A percentile compares a stretch with the other conserved stretches of the same genome.
These are phyloP conservation scores for Orbilia ellipsospora DNA, from an alignment of 2,329 filamentous ascomycete genomes.

Conservation along the genomic window DNA sequence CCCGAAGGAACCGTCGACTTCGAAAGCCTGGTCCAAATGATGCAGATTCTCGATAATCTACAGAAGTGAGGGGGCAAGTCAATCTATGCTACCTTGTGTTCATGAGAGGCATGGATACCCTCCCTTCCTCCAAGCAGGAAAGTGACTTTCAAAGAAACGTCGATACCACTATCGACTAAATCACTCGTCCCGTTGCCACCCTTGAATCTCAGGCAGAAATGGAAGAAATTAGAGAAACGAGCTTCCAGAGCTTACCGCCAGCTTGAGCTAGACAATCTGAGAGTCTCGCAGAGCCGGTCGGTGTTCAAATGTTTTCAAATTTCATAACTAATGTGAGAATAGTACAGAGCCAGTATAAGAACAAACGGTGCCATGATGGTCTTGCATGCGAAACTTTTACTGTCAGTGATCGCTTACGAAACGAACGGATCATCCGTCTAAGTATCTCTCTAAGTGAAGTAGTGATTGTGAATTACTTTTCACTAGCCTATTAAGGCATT, in stretches of 20 bases:
- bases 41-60: constrained; percentile 50
- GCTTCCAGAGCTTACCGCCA: background rate
- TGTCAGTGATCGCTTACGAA: too few relatives aligned
- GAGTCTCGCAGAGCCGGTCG: too few relatives aligned
- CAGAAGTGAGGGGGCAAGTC: constrained; percentile 39
- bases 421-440: too few relatives aligned
- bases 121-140: constrained; percentile 37
- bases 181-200: constrained; percentile 54
- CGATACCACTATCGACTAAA: constrained; percentile 45
- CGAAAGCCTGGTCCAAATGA: constrained; percentile 46
- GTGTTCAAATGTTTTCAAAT: too few relatives aligned
- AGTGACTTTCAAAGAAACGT: constrained; percentile 22
- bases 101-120: constrained; percentile 23
- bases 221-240: background rate
- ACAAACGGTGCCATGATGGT: too few relatives aligned
- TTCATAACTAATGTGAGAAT: too few relatives aligned
- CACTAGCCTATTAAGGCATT: too few relatives aligned
- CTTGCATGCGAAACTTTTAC: too few relatives aligned
- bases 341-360: too few relatives aligned
- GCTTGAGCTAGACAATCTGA: background rate
- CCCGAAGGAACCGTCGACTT: constrained; percentile 54
- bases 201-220: constrained; percentile 43
- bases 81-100: constrained; percentile 23
- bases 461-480: too few relatives aligned
- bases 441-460: too few relatives aligned